Base-by-base conservation (phyloP, 176 grass and related monocot species). In the Typha latifolia region DNA sequence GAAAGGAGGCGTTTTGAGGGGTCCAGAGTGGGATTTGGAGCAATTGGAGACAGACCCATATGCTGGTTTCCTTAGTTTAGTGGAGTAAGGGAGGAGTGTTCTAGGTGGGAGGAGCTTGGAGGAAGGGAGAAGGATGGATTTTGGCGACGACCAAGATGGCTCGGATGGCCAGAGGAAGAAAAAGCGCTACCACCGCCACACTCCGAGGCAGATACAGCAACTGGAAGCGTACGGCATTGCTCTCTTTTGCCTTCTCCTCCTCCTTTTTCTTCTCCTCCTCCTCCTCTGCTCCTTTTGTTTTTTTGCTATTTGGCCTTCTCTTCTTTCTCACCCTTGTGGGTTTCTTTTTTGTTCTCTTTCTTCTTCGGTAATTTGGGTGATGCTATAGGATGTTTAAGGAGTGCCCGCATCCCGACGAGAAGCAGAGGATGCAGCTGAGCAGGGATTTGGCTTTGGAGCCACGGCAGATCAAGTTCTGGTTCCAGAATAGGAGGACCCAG, bases 381-480 rank as follows among this genome's bases (percentile, higher is more conserved):
- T 8, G 37, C 4, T 43, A 76, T 77, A 99, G 95, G 79, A 74
- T 84, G 86, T 99, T 99, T 80, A 99, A 99, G 79, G 86, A 94
- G 69, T 94, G 86, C 62, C 95, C 86, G 13, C 95, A 99, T 76
- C 95, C 95, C 1, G 95, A 99, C 47, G 95, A 99, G 89, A 90
- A 93, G 75, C 95, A 99, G 67, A 83, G 95, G 31, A 85, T 81
- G 77, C 73, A 73, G 37, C 89, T 99, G 7, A 94, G 89, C 89
- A 84, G 86, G 16, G 95, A 99, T 69, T 72, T 99, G 37, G 77
- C 71, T 3, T 84, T 99, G 52, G 89, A 99, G 82, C 81, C 86
- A 4, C 83, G 86, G 29, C 95, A 99, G 86, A 99, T 99, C 84
- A 99, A 99, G 86, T 99, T 99, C 79, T 99, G 95, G 95, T 99